Evolutionary conservation across 2,329 filamentous ascomycete genomes (phyloP), one percentile per base, ranked within the genome.

Genomic region (Reticulascus tulasneorum): DNA sequence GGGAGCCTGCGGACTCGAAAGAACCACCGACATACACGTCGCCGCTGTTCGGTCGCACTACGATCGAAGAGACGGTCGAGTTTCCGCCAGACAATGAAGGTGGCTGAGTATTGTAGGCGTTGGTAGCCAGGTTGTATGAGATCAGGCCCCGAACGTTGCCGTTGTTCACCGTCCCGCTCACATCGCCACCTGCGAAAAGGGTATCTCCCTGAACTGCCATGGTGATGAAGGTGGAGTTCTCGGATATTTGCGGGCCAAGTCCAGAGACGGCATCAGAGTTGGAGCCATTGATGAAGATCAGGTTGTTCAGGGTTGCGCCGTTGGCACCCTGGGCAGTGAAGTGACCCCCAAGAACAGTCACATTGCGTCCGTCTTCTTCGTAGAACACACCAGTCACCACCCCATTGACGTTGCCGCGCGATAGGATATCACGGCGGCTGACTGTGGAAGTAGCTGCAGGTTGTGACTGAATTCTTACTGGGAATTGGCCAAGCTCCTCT

Each of bases 321-420:
- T 90, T 77, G 7, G 73, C 74, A 11, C 76, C 77, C 20, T 70
- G 77, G 1, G 86, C 82, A 7, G 77, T 76, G 56, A 98, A 98
- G 51, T 89, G 87, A 2, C 93, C 93, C 31, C 82, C 93, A 19
- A 97, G 71, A 24, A 97, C 77, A 1, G 93, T 97, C 38, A 94
- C 72, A 59, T 96, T 96, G 45, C 78, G 75, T 40, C 67, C 69
- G 44, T 79, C 77, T 12, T 73, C 69, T 24, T 74, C 76, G 58
- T 94, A 88, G 54, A 94, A 95, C 3, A 81, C 64, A 20, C 88
- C 93, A 7, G 85, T 79, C 16, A 83, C 71, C n/a, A 94, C 81
- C 20, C 87, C 88, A 4, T 73, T 73, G 8, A 75, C 61, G n/a
- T 62, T 59, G 29, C 54, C 58, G 25, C 61, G 58, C 8, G 58